Evolutionary conservation across 2,329 filamentous ascomycete genomes (phyloP).

Genomic region (Fonsecaea multimorphosa): DNA sequence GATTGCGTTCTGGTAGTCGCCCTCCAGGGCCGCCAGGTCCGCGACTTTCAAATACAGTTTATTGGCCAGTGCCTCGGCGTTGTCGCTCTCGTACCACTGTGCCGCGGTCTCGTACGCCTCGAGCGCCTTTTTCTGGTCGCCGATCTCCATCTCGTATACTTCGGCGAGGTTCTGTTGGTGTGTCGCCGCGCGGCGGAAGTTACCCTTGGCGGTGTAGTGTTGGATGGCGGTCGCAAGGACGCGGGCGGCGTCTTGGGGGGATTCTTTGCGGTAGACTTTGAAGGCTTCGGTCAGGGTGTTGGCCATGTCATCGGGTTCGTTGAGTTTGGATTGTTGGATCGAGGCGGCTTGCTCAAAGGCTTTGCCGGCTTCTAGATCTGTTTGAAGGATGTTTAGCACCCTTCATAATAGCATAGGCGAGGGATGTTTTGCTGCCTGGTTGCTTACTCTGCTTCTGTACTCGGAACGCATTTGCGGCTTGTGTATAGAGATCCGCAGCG

Average conservation of each 20-base stretch:
- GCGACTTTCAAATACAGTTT: constrained; percentile 93
- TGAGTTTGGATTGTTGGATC: constrained; percentile 79
- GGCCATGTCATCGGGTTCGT: constrained; percentile 90
- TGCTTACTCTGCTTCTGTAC: constrained; percentile 79
- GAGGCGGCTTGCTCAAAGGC: constrained; percentile 86
- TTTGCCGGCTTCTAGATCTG: constrained; percentile 83
- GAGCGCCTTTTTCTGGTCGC: constrained; percentile 77
- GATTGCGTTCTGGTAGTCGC: constrained; percentile 83
- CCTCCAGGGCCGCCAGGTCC: constrained; percentile 80
- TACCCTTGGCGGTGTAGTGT: constrained; percentile 87
- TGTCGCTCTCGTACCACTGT: constrained; percentile 86
- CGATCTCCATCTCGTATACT: constrained; percentile 80
- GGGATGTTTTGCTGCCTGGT: too few relatives aligned
- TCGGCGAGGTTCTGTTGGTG: constrained; percentile 90
- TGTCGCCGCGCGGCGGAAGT: constrained; percentile 86
- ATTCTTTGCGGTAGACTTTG: constrained; percentile 89
- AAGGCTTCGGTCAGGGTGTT: constrained; percentile 89
- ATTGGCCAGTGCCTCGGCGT: constrained; percentile 86
- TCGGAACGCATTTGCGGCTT: constrained; percentile 90
- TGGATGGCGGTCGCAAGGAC: constrained; percentile 80
- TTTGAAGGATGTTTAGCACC: background rate
- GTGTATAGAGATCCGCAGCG: constrained; percentile 83
- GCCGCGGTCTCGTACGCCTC: constrained; percentile 85
- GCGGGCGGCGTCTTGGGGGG: constrained; percentile 80
- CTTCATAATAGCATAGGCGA: too few relatives aligned